Evolutionary conservation across 768 basidiomycete species (phyloP), one percentile per base, ranked within the genome.

Genomic region (Calocera cornea): DNA sequence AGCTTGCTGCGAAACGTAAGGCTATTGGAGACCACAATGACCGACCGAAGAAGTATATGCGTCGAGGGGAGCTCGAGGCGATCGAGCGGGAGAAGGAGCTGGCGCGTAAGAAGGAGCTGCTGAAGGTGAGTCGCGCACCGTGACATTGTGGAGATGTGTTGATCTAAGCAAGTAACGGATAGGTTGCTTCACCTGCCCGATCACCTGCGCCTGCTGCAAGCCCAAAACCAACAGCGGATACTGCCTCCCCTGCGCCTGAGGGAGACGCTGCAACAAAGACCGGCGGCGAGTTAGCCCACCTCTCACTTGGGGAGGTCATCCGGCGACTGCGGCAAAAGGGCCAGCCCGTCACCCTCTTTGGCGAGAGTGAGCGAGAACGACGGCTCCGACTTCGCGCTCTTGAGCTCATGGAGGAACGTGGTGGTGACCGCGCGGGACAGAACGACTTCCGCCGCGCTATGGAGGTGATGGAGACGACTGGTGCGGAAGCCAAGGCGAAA

Each of bases 331-430:
- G 97, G 54, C 80, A 84, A 29, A 95, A 97, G 74, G 92, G 90
- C 27, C 95, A 98, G 74, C 97, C 97, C 2, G 90, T 98, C 69
- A 85, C 93, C 33, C 79, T 99, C 10, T 99, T 99, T 73, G 97
- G 87, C 34, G 97, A 99, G 76, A 86, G 87, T 0, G 97, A 99
- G 79, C 92, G 94, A 79, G 97, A 97, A 31, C 83, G 97, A 11
- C 81, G 94, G 34, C 78, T 97, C 16, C 86, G 97, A 16, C 79
- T 99, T 16, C 85, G 97, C 65, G 95, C 97, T 0, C 80, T 99
- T 17, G 97, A 99, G 75, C 84, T 99, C 40, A 90, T 97, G 66
- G 97, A 99, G 74, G 92, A 94, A 77, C 89, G 87, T 66, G 90
- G 87, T 1, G 83, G 86, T 68, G 88, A 91, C 67, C 82, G 85